phyloP scores from a whole-genome alignment of 495 filamentous ascomycete genomes.

The Lophiostoma macrostomum region DNA sequence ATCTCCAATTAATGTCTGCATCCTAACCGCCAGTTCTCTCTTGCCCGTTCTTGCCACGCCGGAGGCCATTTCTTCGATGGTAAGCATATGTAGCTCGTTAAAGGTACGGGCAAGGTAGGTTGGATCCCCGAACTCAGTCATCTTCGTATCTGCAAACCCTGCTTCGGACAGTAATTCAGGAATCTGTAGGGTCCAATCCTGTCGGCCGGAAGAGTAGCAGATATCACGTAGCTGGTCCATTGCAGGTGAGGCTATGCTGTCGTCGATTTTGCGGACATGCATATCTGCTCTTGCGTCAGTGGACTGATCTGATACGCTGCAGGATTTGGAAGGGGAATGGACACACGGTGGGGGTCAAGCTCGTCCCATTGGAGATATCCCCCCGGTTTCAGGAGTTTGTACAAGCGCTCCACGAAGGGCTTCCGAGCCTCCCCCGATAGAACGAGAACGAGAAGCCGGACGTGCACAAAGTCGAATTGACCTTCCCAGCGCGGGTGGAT shows the following conservation, averaged over 20 bases:
- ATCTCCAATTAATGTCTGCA: no score
- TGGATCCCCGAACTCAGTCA: background rate
- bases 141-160: background rate
- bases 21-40: background rate
- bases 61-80: background rate
- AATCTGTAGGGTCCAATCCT: background rate
- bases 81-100: background rate
- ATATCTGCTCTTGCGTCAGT: no score
- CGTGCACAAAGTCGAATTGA: background rate
- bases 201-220: background rate
- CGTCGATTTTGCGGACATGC: background rate
- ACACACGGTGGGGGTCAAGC: no score
- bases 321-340: no score
- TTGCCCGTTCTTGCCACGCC: background rate
- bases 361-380: background rate
- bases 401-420: background rate
- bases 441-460: background rate
- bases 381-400: background rate
- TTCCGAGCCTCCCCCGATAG: background rate
- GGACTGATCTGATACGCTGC: no score
- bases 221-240: background rate
- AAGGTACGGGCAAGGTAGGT: background rate
- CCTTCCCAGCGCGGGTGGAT: background rate
- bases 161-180: background rate
- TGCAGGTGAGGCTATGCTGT: background rate